Base-by-base conservation (phyloP, 2,329 filamentous ascomycete species). In the Fusarium setosum region DNA sequence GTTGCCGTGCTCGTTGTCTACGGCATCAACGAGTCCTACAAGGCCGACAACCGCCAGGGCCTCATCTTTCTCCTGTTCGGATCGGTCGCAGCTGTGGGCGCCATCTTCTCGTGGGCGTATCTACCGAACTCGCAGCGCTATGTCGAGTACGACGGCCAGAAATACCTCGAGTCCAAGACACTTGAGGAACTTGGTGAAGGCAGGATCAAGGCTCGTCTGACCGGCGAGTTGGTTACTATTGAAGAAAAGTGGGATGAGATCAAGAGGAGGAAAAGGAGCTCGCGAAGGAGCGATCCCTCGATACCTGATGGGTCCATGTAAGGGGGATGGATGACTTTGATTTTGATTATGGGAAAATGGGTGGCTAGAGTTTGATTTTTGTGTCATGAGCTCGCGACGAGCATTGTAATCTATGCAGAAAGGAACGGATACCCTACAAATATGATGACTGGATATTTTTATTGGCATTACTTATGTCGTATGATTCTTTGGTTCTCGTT, bases 181-280 rank as follows among this genome's bases (percentile, higher is more conserved):
- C 77, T 86, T 3, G 83, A 86, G 65, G 83, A 84, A 48, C 76
- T 86, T 6, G 83, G 83, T 13, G 82, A 83, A 61, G 83, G 83
- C 2, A 74, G 81, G 10, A 77, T 78, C 47, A 78, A 80, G 63
- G 83, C 82, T 2, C 73, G 77, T 7, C 73, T 76, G 10, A 78
- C 80, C 20, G 83, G 82, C 4, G 80, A 84, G 68, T 63, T 80
- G 3, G 76, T 85, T 8, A 82, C 79, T 1, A 61, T 84, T 20
- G 72, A 75, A 12, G 81, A 80, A 35, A 84, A 83, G 68, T 77
- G 78, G 74, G 72, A 70, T 5, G 78, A 79, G 23, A 48, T 83
- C 10, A 79, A 68, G 65, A 76, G 75, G 48, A 74, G 77, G 59
- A 71, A 76, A 45, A 61, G 68, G 31, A 66, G 61, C 5, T 68